These are phyloP conservation scores for Chrysosporium keratinophilum DNA, from an alignment of 2,329 filamentous ascomycete species.

Conservation along the genomic window DNA sequence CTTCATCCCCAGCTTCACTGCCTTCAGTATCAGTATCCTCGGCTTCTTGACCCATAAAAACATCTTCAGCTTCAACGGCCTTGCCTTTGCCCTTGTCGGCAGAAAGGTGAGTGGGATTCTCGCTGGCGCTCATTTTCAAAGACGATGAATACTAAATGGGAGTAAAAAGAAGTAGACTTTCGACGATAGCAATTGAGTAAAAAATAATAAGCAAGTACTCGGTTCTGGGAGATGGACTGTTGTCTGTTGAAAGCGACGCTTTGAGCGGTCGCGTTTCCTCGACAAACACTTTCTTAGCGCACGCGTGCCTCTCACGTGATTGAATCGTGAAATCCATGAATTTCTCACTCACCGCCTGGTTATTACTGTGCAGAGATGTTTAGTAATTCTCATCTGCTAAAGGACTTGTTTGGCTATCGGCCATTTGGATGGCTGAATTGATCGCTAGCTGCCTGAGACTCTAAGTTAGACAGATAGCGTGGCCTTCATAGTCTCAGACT, in stretches of 20 bases:
- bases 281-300: neutral
- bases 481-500: too few species aligned
- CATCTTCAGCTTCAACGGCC: constrained; percentile 46
- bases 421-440: too few species aligned
- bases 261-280: neutral
- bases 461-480: too few species aligned
- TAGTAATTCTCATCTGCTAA: too few species aligned
- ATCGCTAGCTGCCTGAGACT: too few species aligned
- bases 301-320: neutral
- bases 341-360: too few species aligned
- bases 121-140: constrained; percentile 3
- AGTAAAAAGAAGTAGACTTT: neutral
- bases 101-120: neutral
- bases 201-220: neutral
- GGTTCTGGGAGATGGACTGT: too few species aligned
- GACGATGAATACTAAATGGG: neutral
- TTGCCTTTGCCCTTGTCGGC: constrained; percentile 80
- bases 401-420: too few species aligned
- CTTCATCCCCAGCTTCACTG: constrained; percentile 45
- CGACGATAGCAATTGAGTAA: neutral
- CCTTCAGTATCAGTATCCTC: constrained; percentile 55
- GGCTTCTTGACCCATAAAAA: constrained; percentile 64
- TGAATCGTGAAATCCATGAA: too few species aligned
- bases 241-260: neutral
- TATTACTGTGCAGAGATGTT: too few species aligned